phyloP scores from a whole-genome alignment of 2,329 filamentous ascomycete species.

The Pestalotiopsis sp. region DNA sequence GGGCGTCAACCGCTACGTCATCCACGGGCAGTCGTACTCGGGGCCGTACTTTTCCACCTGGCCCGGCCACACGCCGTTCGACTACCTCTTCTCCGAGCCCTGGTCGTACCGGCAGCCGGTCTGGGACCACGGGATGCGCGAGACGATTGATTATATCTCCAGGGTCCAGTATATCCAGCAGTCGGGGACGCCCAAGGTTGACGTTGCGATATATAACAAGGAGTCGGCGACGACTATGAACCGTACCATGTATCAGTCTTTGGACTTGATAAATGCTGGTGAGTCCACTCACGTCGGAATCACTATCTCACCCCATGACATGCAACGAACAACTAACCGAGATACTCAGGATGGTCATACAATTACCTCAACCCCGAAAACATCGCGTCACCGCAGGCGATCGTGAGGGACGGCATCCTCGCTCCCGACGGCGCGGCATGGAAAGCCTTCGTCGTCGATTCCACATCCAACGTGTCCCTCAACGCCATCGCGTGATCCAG shows the following conservation, averaged over 20 bases:
- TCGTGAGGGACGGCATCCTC: neutral
- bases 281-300: neutral
- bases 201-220: neutral
- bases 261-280: neutral
- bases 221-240: neutral
- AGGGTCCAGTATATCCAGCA: neutral
- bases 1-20: neutral
- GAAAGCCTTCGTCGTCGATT: neutral
- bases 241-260: neutral
- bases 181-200: neutral
- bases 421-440: neutral
- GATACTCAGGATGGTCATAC: neutral
- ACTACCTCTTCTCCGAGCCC: neutral
- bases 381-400: neutral
- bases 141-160: neutral
- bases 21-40: neutral
- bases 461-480: neutral
- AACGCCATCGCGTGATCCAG: neutral
- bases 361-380: neutral
- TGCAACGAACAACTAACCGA: neutral
- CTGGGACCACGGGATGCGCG: neutral
- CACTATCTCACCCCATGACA: neutral
- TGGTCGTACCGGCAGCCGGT: neutral
- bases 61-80: neutral
- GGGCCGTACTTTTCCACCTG: neutral